Conservation (phyloP, 495 filamentous ascomycete species). For the Aspergillus panamensis region DNA sequence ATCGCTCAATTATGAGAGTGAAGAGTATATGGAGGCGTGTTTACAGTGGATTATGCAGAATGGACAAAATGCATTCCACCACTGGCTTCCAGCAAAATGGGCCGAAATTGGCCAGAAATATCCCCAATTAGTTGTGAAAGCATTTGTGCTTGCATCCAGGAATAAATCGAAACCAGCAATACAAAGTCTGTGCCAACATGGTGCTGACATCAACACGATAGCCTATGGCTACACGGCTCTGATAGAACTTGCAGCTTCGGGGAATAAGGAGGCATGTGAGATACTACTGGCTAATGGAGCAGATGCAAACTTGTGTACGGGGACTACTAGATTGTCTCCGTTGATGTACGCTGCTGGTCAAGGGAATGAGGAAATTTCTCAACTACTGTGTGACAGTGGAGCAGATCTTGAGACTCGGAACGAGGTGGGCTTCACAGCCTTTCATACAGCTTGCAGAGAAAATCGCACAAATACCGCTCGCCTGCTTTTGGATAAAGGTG, state of each 20-base stretch:
- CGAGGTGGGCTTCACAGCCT: constrained; percentile 2
- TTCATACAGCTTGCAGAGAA: constrained; percentile 14
- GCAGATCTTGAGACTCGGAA: constrained; percentile 19
- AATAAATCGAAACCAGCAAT: constrained; percentile 12
- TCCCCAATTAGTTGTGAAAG: neutral
- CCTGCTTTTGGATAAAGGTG: constrained; percentile 19
- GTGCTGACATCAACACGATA: constrained; percentile 17
- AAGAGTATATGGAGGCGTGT: neutral
- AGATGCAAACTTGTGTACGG: constrained; percentile 10
- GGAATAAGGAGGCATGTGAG: constrained; percentile 3
- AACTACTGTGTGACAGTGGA: constrained; percentile 18
- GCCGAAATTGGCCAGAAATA: constrained; percentile 8
- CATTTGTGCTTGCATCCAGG: constrained; percentile 18
- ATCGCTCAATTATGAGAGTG: neutral
- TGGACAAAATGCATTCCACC: neutral
- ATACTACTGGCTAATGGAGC: constrained; percentile 23
- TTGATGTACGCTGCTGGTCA: constrained; percentile 16
- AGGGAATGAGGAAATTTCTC: constrained; percentile 13
- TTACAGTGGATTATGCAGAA: constrained; percentile 15
- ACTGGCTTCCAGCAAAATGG: constrained; percentile 22
- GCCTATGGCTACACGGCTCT: constrained; percentile 13
- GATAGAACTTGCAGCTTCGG: constrained; percentile 4
- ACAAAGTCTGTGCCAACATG: constrained; percentile 16
- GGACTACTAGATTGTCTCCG: neutral
- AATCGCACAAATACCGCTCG: constrained; percentile 13